Base-by-base conservation (phyloP, 1,139 yeast species). In the Blastobotrys malaysiensis region DNA sequence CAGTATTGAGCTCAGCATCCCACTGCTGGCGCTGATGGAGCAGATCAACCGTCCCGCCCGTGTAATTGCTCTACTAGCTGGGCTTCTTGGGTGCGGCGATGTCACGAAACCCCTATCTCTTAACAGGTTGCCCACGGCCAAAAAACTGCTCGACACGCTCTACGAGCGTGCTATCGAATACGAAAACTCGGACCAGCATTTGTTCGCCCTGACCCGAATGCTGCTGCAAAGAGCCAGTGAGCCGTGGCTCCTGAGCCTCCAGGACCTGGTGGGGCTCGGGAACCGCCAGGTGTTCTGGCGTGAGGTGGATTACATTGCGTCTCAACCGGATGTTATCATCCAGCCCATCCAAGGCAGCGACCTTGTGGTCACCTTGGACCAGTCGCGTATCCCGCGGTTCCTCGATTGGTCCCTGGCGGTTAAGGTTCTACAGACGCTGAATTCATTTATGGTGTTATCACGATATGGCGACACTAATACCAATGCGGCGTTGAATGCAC, bases 71-170 rank as follows among this genome's bases (percentile, higher is more conserved):
- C 56, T 59, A 39, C 58, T 68, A 13, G 63, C 71, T 6, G 55
- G 62, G 21, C 57, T 69, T 6, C 56, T 69, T 14, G 73, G 72
- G 1, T 69, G 73, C 51, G 64, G 61, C 4, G 66, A 69, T 49
- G 49, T 66, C 16, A 24, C 57, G 1, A 39, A 45, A n/a, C 53
- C 62, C 1, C 61, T 67, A 2, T 50, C 53, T 6, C 56, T 69
- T 16, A 56, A 57, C 11, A 45, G 61, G 9, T 55, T 69, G 7
- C 72, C 72, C 0, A 9, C 56, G 9, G 58, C 69, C 0, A 54
- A 55, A 45, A 56, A 51, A 11, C 57, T 69, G 11, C 60, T 69
- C 24, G 59, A 68, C 49, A 60, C 65, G 6, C 57, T 65, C 5
- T 69, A 61, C 50, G 46, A 45, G 5, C 56, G 65, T 27, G 61